Base-by-base conservation (phyloP, 495 filamentous ascomycete genomes). In the Cladorrhinum samala region DNA sequence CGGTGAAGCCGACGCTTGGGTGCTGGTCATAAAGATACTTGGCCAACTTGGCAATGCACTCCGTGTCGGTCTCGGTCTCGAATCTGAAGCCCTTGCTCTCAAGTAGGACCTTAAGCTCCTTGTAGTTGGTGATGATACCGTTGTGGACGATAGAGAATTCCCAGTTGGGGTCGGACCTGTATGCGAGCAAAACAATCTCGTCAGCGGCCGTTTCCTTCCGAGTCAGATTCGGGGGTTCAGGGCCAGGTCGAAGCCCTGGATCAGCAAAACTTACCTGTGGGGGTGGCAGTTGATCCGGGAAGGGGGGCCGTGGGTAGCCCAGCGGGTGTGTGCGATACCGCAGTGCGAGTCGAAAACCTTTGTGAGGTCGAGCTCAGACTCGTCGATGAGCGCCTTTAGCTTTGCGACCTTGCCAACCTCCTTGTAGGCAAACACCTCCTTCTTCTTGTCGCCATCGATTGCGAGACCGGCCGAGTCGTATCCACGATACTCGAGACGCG, bases 91-190 rank as follows among this genome's bases (percentile, higher is more conserved):
- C 94, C 79, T 96, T 98, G 77, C 77, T 79, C 73, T 90, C 84
- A 57, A 98, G 77, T 46, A 98, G 80, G 51, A 87, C 87, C 83
- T 92, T 95, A 61, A 98, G 76, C 77, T 98, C 93, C 77, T 98
- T 98, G 83, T 98, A 98, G 80, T 98, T 98, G 76, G 93, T 98
- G 76, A 98, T 98, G 79, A 98, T 98, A 68, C 93, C 93, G 72
- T 98, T 98, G 84, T 98, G 93, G 40, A 96, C 92, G 61, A 98
- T 87, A 53, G 90, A 81, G 69, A 98, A 98, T 72, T 97, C 84
- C 89, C 91, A 97, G 61, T 76, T 87, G 62, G 86, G 83, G 66
- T 98, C 93, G 41, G 77, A 80, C 66, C 77, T 78, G 55, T 14
- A 24, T 16, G 23, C 8, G 16, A 50, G 36, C 14, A 21, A 30